Base-by-base conservation (phyloP, 163 green algal species). In the Prototheca cutis region DNA sequence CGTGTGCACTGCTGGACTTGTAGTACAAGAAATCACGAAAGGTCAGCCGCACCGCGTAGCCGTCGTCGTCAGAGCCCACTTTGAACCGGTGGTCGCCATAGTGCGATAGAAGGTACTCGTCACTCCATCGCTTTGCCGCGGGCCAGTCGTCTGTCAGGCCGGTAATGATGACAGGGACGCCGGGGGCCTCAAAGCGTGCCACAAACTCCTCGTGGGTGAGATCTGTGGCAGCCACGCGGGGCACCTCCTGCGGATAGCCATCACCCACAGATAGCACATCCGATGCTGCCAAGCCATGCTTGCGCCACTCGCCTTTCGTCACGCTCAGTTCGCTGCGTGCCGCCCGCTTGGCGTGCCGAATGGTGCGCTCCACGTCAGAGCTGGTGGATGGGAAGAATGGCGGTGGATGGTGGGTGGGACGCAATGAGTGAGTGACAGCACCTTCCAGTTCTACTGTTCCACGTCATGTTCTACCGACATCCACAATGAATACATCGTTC, bases 41-140 rank as follows among this genome's bases (percentile, higher is more conserved):
- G 31, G 75, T 82, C 62, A 96, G 65, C 3, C 89, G 80, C 45
- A 96, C 88, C 5, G 85, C 73, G 53, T 94, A 96, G 17, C 89
- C 89, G 32, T 96, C 89, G 65, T 96, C 88, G 62, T 95, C 89
- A 13, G 67, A 80, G 34, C 89, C 89, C 15, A 93, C 86, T 78
- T 95, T 95, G 73, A 95, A 94, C 51, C 77, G 83, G 68, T 90
- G 80, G 4, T 84, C 61, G 1, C 68, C 73, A 65, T 77, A 91
- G 4, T 60, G 32, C 40, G 66, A 23, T 23, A 72, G 36, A 55
- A 95, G 63, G 10, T 31, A 6, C 36, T 82, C 65, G 23, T 72
- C 56, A 1, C 63, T 78, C 87, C 87, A 95, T 5, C 63, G n/a
- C 28, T 68, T 1, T 15, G 21, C 17, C 3, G 84, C 86, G 0